A percentile compares a stretch with the other conserved stretches of the same genome.
phyloP scores from a whole-genome alignment of 768 basidiomycete species.

The Multifurca ochricompacta region DNA sequence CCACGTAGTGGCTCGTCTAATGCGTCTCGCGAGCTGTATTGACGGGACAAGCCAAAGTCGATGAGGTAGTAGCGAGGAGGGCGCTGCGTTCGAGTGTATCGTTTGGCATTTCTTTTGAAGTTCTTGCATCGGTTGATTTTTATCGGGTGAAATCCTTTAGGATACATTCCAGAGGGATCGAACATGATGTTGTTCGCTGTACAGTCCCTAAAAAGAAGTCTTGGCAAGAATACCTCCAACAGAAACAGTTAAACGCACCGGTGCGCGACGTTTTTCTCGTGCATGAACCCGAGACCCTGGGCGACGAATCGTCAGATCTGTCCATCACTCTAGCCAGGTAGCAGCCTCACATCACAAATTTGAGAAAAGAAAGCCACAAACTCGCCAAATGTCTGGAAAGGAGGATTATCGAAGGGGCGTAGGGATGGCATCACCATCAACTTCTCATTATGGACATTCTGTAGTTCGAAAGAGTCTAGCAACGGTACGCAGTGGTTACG shows the following conservation, averaged over 20 bases:
- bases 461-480: background rate
- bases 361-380: slow-evolving; percentile 18
- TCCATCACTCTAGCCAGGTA: background rate
- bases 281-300: slow-evolving; percentile 25
- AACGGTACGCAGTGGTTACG: slow-evolving; percentile 16
- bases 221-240: background rate
- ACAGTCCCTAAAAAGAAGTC: slow-evolving; percentile 2
- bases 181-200: slow-evolving; percentile 24
- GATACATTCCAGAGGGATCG: slow-evolving; percentile 25
- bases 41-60: slow-evolving; percentile 32
- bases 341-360: slow-evolving; percentile 6
- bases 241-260: slow-evolving; percentile 23
- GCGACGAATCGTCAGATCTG: background rate
- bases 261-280: slow-evolving; percentile 23
- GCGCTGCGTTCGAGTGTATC: slow-evolving; percentile 26
- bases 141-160: slow-evolving; percentile 25
- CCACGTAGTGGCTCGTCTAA: slow-evolving; percentile 29
- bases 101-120: slow-evolving; percentile 21
- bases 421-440: slow-evolving; percentile 18
- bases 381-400: slow-evolving; percentile 16
- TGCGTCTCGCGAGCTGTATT: slow-evolving; percentile 26
- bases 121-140: slow-evolving; percentile 18
- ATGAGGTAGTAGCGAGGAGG: slow-evolving; percentile 31
- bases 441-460: background rate
- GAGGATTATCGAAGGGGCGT: slow-evolving; percentile 12